Evolutionary conservation across 2,329 filamentous ascomycete species (phyloP), one percentile per base, ranked within the genome.

Genomic region (Diplodia intermedia): DNA sequence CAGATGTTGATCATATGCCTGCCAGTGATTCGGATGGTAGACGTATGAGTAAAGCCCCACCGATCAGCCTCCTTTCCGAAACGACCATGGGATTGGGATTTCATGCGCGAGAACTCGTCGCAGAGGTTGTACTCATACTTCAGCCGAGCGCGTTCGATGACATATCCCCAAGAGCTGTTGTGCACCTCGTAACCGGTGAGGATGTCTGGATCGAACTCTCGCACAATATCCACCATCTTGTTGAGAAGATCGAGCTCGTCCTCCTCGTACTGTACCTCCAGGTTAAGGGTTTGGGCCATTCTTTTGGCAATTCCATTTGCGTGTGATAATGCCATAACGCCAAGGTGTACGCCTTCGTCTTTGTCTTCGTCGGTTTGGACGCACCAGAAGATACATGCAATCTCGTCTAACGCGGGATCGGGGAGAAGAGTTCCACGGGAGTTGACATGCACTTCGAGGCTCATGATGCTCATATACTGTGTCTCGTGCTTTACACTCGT

Each of bases 381-480:
- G 73, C 90, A 91, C 94, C 94, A 99, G 75, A 98, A 97, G 6
- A 98, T 86, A 74, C 91, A 93, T 70, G 91, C 87, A 2, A 99
- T 87, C 73, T 94, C 91, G 76, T 99, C 95, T 72, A 96, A 86
- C 72, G 94, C 92, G 0, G 95, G 95, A 74, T 99, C 93, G 0
- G 95, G 93, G 2, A 93, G 86, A 9, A 97, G 84, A 60, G 88
- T 89, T 7, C 88, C 92, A 67, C 94, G 86, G 4, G 91, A 95
- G 73, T 97, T 97, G 70, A 96, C 90, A 76, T 99, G 94, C 4
- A 98, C 82, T 76, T 99, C 95, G 7, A 99, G 80, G 72, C 93
- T 96, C 92, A 99, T 94, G 20, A 91, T 93, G 72, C 92, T 97
- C 95, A 99, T 98, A 77, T 97, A 97, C 72, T 95, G 91, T 2